Percentiles rank a stretch among this genome's conserved stretches.
phyloP scores from a whole-genome alignment of 768 basidiomycete genomes.

The Coprinellus aureogranulatus region DNA sequence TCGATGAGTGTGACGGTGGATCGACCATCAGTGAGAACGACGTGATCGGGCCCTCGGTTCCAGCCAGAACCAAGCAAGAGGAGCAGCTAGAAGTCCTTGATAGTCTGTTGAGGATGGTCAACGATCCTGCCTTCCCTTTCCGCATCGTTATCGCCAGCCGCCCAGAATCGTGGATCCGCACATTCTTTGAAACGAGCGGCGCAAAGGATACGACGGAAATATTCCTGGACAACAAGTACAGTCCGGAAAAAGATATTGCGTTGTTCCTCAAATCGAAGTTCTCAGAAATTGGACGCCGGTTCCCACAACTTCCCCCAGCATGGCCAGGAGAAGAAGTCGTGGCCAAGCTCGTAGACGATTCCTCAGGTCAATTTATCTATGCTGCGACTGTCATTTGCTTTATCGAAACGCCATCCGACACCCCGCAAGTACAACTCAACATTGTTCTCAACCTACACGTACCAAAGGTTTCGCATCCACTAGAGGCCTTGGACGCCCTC shows the following conservation, averaged over 20 bases:
- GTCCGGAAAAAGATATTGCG: background rate
- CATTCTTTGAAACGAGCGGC: background rate
- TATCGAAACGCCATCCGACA: background rate
- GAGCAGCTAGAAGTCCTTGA: background rate
- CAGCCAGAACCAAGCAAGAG: background rate
- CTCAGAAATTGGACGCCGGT: background rate
- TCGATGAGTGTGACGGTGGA: constrained; percentile 3
- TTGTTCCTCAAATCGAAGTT: background rate
- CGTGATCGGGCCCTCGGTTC: no score
- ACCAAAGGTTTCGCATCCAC: background rate
- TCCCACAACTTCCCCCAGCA: background rate
- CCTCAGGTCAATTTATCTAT: constrained; percentile 7
- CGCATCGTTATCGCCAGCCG: constrained; percentile 1
- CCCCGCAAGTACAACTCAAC: background rate
- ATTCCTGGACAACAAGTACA: background rate
- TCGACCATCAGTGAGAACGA: background rate
- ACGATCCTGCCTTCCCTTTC: background rate
- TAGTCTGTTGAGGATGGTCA: background rate
- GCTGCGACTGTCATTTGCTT: constrained; percentile 1
- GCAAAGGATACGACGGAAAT: background rate
- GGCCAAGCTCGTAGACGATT: background rate
- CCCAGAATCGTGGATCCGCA: background rate
- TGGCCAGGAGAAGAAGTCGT: background rate
- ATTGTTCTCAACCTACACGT: background rate
- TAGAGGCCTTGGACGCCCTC: background rate